Evolutionary conservation across 768 basidiomycete genomes (phyloP), one percentile per base, ranked within the genome.

Genomic region (Suillus variegatus): DNA sequence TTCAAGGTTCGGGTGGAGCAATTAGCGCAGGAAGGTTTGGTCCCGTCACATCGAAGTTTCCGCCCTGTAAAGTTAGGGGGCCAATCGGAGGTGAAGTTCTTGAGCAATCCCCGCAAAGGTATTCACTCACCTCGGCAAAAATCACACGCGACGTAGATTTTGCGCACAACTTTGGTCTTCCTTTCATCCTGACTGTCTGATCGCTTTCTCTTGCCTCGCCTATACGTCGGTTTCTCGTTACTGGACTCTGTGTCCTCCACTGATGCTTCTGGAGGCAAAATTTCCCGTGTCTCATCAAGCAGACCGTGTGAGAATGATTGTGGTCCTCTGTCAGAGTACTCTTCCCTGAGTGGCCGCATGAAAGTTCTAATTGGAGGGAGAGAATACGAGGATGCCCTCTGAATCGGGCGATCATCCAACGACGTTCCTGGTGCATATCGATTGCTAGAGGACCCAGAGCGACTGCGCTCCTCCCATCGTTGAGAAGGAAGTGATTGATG

Each of bases 31-130:
- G 78, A 75, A 38, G 91, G 92, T 67, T 79, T 82, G 2, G 76
- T 80, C 3, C 90, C 91, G 71, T 91, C 88, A 77, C 92, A 93
- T 32, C 86, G 82, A 64, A 93, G 84, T 75, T 93, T 93, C 63
- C 91, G 86, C 52, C 84, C 91, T 93, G 54, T 49, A 49, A 62
- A 22, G 35, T 43, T 13, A 43, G 13, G 55, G 38, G 36, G n/a
- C 55, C 40, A 28, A 28, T 57, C 12, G 40, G 41, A 58, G 16
- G 18, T 41, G 18, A 54, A 18, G 38, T 41, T 36, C 52, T 58
- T 61, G 40, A 32, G n/a, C 40, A 61, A 43, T 60, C 25, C 28
- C 14, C 18, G 25, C 56, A 55, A 58, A 43, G 20, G 36, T 16
- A 18, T 12, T 61, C 32, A 72, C 83, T 79, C 69, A 88, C 91